Evolutionary conservation across 441 rosid genomes (phyloP), one percentile per base, ranked within the genome.

Genomic region (Adansonia madagascariensis): DNA sequence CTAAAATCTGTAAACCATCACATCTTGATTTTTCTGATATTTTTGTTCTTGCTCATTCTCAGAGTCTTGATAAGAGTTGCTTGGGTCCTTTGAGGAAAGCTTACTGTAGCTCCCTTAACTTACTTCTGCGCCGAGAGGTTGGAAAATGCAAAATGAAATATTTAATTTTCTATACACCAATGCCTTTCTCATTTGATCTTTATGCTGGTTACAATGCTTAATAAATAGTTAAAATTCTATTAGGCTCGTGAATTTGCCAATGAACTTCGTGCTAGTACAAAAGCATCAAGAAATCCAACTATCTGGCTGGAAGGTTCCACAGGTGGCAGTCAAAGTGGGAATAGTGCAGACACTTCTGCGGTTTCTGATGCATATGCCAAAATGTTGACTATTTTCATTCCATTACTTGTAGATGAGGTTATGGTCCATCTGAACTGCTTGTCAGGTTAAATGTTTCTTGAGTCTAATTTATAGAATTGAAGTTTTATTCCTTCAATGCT

Each of bases 221-320:
- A 60, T 43, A 17, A 9, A 4, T n/a, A 47, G 49, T 11, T 67
- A 64, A 60, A 77, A 80, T 59, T 24, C 49, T 83, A 69, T 81
- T 88, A 94, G 99, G 98, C 98, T 83, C 98, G 98, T 57, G 99
- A 97, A 82, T 97, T 91, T 76, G 98, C 98, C 50, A 97, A 94
- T 80, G 99, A 94, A 89, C 99, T 97, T 81, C 99, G 99, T 85
- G 97, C 98, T 77, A 90, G 98, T 83, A 97, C 99, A 78, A 94
- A 97, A 87, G 97, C 96, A 77, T 89, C 98, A 74, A 89, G 93
- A 82, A 93, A 90, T 83, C 98, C 99, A 78, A 86, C 95, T 64
- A 90, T 90, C 76, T 94, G 98, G 98, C 97, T 97, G 80, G 99
- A 97, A 88, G 98, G 90, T 82, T 83, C 98, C 65, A 53, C 97